Evolutionary conservation across 169 alveolate species (phyloP).

Genomic region (Cryptosporidium felis): DNA sequence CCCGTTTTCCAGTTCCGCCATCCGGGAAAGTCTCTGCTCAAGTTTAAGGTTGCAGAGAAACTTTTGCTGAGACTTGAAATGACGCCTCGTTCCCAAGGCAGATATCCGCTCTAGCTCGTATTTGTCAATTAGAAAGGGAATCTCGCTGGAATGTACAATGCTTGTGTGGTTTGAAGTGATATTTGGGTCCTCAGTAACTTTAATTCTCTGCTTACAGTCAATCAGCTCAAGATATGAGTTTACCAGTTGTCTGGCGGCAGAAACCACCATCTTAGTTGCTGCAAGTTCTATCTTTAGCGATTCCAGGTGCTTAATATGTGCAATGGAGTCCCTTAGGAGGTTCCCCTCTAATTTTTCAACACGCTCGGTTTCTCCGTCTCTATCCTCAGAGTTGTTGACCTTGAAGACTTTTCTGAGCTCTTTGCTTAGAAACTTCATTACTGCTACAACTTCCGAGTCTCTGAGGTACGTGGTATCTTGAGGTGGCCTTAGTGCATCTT

Average conservation of each 20-base stretch:
- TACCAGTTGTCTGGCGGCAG: conserved; percentile 40
- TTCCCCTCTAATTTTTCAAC: background rate
- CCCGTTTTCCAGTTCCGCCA: background rate
- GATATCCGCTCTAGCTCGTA: conserved; percentile 38
- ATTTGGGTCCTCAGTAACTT: background rate
- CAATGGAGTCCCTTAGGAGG: background rate
- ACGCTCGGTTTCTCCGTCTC: background rate
- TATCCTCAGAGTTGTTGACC: no score
- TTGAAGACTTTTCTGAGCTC: conserved; percentile 9
- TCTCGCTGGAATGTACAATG: conserved; percentile 4
- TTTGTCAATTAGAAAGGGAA: background rate
- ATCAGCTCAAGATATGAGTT: conserved; percentile 48
- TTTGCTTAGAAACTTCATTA: conserved; percentile 11
- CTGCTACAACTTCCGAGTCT: conserved; percentile 33
- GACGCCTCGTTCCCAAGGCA: background rate
- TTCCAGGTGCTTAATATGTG: conserved; percentile 38
- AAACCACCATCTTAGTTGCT: background rate
- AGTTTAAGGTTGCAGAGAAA: conserved; percentile 20
- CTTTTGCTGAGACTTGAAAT: conserved; percentile 54
- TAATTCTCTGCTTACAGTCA: conserved; percentile 61
- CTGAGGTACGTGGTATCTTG: conserved; percentile 32
- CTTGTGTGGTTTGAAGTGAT: background rate
- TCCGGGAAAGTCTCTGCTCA: background rate
- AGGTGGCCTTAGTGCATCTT: background rate
- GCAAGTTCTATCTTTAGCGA: conserved; percentile 7